A percentile compares a stretch with the other conserved stretches of the same genome.
Conservation (phyloP, 2,329 filamentous ascomycete species). For the Aspergillus pseudoterreus region DNA sequence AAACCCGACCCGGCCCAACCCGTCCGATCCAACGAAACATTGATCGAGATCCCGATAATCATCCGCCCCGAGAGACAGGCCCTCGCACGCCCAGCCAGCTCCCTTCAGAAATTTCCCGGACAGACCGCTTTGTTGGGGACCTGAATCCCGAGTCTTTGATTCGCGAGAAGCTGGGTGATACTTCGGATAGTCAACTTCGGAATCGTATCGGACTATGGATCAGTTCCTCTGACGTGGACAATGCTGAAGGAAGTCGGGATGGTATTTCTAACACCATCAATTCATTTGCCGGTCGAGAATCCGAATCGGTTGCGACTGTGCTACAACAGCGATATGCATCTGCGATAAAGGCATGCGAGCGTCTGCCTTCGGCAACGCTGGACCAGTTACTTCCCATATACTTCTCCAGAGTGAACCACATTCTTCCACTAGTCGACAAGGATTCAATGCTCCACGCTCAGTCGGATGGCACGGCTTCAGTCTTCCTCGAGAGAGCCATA, state of each 20-base stretch:
- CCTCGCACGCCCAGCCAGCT: conserved; percentile 1
- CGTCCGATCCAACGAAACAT: background rate
- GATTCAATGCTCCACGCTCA: conserved; percentile 22
- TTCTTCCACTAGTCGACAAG: conserved; percentile 36
- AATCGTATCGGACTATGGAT: conserved; percentile 33
- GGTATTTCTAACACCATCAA: conserved; percentile 1
- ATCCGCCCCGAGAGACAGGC: conserved; percentile 1
- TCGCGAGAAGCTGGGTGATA: conserved; percentile 26
- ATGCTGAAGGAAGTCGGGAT: conserved; percentile 4
- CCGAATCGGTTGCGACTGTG: conserved; percentile 12
- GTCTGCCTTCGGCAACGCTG: conserved; percentile 30
- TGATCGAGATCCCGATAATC: background rate
- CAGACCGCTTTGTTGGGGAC: conserved; percentile 38
- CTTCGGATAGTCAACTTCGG: conserved; percentile 21
- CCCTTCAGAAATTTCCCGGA: conserved; percentile 10
- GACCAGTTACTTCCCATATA: conserved; percentile 32
- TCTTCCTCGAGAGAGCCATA: conserved; percentile 38
- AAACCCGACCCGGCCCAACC: background rate
- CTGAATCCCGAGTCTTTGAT: conserved; percentile 40
- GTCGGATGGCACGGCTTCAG: conserved; percentile 23
- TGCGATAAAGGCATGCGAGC: conserved; percentile 24
- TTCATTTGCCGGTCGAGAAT: conserved; percentile 2
- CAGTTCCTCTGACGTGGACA: conserved; percentile 17
- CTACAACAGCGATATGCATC: conserved; percentile 22
- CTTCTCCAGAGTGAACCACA: conserved; percentile 35